Conservation (phyloP, 1,139 yeast species). For the Hyphopichia khmerensis region DNA sequence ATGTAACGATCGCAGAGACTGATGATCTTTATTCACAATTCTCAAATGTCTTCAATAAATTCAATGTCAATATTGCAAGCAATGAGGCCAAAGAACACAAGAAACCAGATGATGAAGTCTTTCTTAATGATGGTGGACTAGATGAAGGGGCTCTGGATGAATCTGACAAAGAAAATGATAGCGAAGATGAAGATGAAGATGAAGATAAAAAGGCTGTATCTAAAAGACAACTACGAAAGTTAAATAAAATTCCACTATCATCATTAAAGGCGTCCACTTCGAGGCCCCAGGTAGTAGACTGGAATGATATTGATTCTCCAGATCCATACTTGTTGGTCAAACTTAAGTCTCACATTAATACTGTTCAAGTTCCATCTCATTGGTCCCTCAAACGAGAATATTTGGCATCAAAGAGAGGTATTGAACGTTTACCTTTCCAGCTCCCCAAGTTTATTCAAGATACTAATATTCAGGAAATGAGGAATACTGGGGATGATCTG, state of each 20-base stretch:
- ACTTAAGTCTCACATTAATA: slow-evolving; percentile 65
- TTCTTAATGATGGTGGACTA: slow-evolving; percentile 4
- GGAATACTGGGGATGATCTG: slow-evolving; percentile 53
- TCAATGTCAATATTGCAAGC: background rate
- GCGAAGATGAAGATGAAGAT: slow-evolving; percentile 3
- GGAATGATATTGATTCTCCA: slow-evolving; percentile 83
- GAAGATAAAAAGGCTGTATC: slow-evolving; percentile 15
- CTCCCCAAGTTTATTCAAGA: slow-evolving; percentile 76
- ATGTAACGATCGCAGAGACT: background rate
- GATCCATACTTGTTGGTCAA: slow-evolving; percentile 70
- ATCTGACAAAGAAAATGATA: slow-evolving; percentile 8
- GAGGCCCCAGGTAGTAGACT: slow-evolving; percentile 76
- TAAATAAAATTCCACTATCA: slow-evolving; percentile 64
- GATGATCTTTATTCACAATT: slow-evolving; percentile 6
- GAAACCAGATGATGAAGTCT: slow-evolving; percentile 1
- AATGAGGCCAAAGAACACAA: background rate
- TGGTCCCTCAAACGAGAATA: slow-evolving; percentile 85
- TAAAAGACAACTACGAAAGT: slow-evolving; percentile 47
- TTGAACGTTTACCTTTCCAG: slow-evolving; percentile 72
- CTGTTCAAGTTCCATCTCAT: slow-evolving; percentile 77
- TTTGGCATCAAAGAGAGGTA: slow-evolving; percentile 66
- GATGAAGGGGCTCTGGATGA: slow-evolving; percentile 2
- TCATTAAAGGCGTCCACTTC: slow-evolving; percentile 59
- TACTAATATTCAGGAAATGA: slow-evolving; percentile 88
- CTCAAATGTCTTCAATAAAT: slow-evolving; percentile 6